These are phyloP conservation scores for Thalassiosira sp. DNA, from an alignment of 352 stramenopile species.

Conservation along the genomic window DNA sequence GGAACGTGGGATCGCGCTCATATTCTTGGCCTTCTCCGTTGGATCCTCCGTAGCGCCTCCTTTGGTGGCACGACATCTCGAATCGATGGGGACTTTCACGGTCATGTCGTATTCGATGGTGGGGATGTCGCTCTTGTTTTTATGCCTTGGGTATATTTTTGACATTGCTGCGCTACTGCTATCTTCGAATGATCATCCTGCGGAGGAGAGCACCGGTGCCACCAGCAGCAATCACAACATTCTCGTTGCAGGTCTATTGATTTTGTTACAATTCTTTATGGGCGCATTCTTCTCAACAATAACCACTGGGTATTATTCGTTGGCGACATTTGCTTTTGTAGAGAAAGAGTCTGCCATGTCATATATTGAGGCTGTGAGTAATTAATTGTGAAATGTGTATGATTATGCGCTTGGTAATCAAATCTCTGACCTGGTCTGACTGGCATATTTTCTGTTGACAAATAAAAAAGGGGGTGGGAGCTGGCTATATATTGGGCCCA, in stretches of 20 bases:
- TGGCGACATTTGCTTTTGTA: conserved; percentile 38
- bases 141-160: conserved; percentile 33
- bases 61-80: conserved; percentile 22
- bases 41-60: conserved; percentile 29
- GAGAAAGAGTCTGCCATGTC: conserved; percentile 45
- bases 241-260: conserved; percentile 5
- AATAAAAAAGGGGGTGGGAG: too few species aligned
- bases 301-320: conserved; percentile 54
- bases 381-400: too few species aligned
- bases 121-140: conserved; percentile 37
- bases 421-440: too few species aligned
- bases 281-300: conserved; percentile 36
- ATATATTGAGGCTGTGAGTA: conserved; percentile 32
- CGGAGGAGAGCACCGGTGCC: background rate
- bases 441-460: too few species aligned
- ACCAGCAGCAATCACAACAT: background rate
- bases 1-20: conserved; percentile 29
- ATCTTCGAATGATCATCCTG: background rate
- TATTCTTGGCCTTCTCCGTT: conserved; percentile 48
- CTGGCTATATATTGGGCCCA: conserved; percentile 44
- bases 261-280: conserved; percentile 31
- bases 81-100: conserved; percentile 21
- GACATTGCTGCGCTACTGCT: background rate
- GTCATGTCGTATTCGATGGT: conserved; percentile 37
- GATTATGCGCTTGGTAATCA: too few species aligned